phyloP scores from a whole-genome alignment of 352 stramenopile genomes.

The Phytophthora litchii region DNA sequence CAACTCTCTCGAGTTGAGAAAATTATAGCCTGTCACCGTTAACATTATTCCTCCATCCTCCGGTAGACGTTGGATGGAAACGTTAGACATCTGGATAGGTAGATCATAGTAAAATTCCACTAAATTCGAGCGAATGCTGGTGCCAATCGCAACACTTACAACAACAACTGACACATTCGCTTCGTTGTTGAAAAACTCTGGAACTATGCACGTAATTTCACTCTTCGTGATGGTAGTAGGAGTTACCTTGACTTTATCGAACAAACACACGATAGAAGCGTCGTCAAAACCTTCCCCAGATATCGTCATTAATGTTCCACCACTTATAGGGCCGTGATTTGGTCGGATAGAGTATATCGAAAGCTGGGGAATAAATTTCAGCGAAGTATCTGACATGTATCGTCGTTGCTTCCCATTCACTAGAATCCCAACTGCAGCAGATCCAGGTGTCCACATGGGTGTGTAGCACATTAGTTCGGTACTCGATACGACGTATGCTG shows the following conservation, averaged over 20 bases:
- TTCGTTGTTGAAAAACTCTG: neutral
- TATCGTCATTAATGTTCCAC: constrained; percentile 37
- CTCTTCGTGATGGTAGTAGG: constrained; percentile 20
- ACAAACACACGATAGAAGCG: constrained; percentile 27
- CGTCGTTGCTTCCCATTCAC: constrained; percentile 25
- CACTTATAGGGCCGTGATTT: constrained; percentile 26
- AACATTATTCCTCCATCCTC: constrained; percentile 26
- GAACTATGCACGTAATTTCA: constrained; percentile 32
- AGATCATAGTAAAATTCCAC: constrained; percentile 37
- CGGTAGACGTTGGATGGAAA: constrained; percentile 22
- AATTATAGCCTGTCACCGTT: constrained; percentile 40
- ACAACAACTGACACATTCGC: constrained; percentile 2
- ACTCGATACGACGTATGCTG: constrained; percentile 32
- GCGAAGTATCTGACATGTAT: constrained; percentile 15
- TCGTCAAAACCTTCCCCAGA: constrained; percentile 25
- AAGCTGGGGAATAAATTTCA: constrained; percentile 35
- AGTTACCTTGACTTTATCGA: constrained; percentile 23
- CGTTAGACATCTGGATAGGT: constrained; percentile 19
- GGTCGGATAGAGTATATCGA: constrained; percentile 30
- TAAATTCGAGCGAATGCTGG: constrained; percentile 32
- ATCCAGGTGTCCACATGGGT: constrained; percentile 35
- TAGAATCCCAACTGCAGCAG: constrained; percentile 32
- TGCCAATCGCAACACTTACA: constrained; percentile 19
- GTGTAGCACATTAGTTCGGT: constrained; percentile 35
- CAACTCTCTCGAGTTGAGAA: constrained; percentile 35